Base-by-base conservation (phyloP, 306 rosid species). In the Cicer pinnatifidum region DNA sequence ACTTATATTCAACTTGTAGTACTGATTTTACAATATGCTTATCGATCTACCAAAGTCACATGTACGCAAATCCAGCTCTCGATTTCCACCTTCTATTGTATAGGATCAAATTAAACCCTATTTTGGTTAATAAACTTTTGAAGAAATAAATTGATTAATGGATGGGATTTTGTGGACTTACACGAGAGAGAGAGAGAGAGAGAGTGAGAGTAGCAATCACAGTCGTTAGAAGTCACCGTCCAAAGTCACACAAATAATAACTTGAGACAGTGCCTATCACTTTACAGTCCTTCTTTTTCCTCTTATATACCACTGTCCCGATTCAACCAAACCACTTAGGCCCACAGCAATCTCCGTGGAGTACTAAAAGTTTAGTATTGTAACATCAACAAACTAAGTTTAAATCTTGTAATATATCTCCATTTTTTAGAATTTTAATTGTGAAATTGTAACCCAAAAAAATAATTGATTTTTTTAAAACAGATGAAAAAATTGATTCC, bases 191-290 rank as follows among this genome's bases (percentile, higher is more conserved):
- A 48, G 33, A 52, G 59, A 17, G 11, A 47, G 6, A 48, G 53
- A 48, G 17, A 48, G 11, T 16, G 17, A 16, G 9, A 53, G 59
- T 16, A 48, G 16, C 53, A n/a, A 48, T 6, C 20, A 51, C 3
- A 51, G 57, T 53, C 28, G 59, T 53, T 53, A 15, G 6, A 52
- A 52, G 58, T 52, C 58, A 16, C 58, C 9, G 33, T 52, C 58
- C 6, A 50, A 50, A 1, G 56, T 13, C 56, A 50, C 56, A 13
- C 23, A 51, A 13, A 1, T 51, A 13, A 51, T 51, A 13, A 51
- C 57, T 13, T 11, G 28, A 15, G 57, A 51, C 57, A 51, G 4
- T 51, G 23, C 3, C 28, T 53, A 28, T 16, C n/a, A 16, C 33
- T 53, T 28, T 53, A 17, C 9, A 16, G 11, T 53, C 33, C 19